These are phyloP conservation scores for Austroboletus niveus DNA, from an alignment of 1,284 basidiomycete genomes.

Conservation along the genomic window DNA sequence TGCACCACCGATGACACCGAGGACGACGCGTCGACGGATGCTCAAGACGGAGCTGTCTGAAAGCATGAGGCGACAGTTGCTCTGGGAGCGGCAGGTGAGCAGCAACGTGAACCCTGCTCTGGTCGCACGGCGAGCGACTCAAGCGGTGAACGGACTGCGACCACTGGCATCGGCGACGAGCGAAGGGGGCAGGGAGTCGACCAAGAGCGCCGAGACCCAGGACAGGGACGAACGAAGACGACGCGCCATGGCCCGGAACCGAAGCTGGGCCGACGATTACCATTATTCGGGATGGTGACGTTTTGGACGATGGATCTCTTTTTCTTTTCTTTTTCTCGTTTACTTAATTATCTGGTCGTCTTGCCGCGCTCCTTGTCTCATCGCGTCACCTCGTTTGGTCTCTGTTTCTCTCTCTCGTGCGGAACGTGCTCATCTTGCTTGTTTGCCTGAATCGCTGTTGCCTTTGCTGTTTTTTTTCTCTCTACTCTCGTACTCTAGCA, in stretches of 20 bases:
- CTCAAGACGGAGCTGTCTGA: conserved; percentile 84
- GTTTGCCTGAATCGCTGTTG: conserved; percentile 9
- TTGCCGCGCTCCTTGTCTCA: conserved; percentile 13
- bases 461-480: conserved; percentile 3
- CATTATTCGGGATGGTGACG: conserved; percentile 63
- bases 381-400: conserved; percentile 13
- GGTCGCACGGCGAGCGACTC: conserved; percentile 36
- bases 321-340: conserved; percentile 4
- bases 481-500: conserved; percentile 13
- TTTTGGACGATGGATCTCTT: too few species aligned
- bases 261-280: conserved; percentile 69
- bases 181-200: conserved; percentile 16
- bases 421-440: conserved; percentile 26
- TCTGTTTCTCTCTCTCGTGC: conserved; percentile 9
- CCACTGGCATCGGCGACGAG: conserved; percentile 40
- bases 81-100: conserved; percentile 81
- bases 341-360: conserved; percentile 26
- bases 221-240: conserved; percentile 40
- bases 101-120: conserved; percentile 46
- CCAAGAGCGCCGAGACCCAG: conserved; percentile 22
- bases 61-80: conserved; percentile 74
- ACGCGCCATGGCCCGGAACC: conserved; percentile 54
- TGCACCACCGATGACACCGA: conserved; percentile 74
- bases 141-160: conserved; percentile 36
- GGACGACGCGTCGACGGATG: conserved; percentile 83